Evolutionary conservation across 805 yeast species (phyloP).

Genomic region (Barnettozyma vustinii): DNA sequence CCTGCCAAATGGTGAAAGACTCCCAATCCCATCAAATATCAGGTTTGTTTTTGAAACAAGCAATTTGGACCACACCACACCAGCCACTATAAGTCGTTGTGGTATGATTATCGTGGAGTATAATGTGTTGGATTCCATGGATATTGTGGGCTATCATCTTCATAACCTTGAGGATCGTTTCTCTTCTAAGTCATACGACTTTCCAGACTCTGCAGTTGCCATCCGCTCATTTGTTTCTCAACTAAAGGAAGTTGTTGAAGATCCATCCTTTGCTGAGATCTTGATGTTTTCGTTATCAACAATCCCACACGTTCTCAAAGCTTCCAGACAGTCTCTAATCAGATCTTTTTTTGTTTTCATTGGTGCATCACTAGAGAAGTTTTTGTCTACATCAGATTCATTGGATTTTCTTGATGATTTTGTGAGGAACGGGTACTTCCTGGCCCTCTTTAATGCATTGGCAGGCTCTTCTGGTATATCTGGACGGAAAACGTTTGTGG

Average conservation of each 20-base stretch:
- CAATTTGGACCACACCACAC: conserved; percentile 61
- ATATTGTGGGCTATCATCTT: conserved; percentile 20
- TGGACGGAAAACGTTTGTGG: conserved; percentile 17
- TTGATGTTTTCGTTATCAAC: not conserved
- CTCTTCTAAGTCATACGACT: not conserved
- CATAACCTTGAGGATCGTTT: not conserved
- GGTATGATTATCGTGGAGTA: conserved; percentile 77
- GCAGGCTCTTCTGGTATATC: conserved; percentile 30
- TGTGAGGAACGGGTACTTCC: not conserved
- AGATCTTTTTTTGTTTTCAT: conserved; percentile 3
- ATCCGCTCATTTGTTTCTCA: not conserved
- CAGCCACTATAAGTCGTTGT: conserved; percentile 90
- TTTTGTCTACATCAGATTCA: not conserved
- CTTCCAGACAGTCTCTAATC: not conserved
- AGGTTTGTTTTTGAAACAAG: conserved; percentile 75
- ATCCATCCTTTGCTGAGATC: not conserved
- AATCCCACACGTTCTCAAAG: conserved; percentile 2
- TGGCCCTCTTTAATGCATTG: conserved; percentile 2
- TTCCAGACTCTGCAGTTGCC: not conserved
- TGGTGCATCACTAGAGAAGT: not conserved
- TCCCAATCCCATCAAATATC: conserved; percentile 59
- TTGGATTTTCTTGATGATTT: conserved; percentile 1
- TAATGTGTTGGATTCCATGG: conserved; percentile 18
- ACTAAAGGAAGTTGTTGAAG: not conserved
- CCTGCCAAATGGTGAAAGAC: conserved; percentile 84